A percentile compares a stretch with the other conserved stretches of the same genome.
Evolutionary conservation across 1,284 basidiomycete genomes (phyloP).

Genomic region (Kwoniella shivajii): DNA sequence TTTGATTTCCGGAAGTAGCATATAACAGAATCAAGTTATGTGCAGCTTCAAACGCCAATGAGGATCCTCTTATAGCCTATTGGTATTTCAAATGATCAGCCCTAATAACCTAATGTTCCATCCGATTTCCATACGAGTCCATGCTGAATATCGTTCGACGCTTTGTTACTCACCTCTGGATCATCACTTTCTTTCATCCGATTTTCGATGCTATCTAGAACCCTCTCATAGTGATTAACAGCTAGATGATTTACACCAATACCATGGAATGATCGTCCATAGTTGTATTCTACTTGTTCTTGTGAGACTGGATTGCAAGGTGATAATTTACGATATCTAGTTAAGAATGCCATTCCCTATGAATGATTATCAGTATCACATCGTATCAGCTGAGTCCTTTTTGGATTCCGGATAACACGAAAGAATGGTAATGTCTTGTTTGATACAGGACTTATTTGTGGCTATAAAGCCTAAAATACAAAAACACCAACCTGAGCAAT

Average conservation of each 20-base stretch:
- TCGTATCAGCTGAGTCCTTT: slow-evolving; percentile 7
- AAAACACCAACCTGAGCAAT: slow-evolving; percentile 65
- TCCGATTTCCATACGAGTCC: no score
- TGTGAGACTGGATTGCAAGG: slow-evolving; percentile 55
- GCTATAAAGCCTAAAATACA: no score
- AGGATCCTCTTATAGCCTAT: slow-evolving; percentile 47
- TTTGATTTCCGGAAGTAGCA: slow-evolving; percentile 70
- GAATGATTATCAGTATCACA: neutral
- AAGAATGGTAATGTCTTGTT: no score
- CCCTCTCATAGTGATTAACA: slow-evolving; percentile 76
- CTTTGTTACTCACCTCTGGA: slow-evolving; percentile 9
- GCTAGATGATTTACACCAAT: slow-evolving; percentile 80
- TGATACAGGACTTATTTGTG: neutral
- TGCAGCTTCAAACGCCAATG: slow-evolving; percentile 68
- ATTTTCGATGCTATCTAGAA: slow-evolving; percentile 64
- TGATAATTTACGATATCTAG: slow-evolving; percentile 67
- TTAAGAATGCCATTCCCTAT: slow-evolving; percentile 79
- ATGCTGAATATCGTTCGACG: no score
- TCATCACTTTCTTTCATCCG: slow-evolving; percentile 34
- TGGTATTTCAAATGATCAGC: no score
- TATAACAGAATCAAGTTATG: slow-evolving; percentile 86
- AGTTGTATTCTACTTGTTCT: slow-evolving; percentile 90
- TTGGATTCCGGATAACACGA: no score
- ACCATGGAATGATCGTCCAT: slow-evolving; percentile 86
- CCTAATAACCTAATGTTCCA: no score